Percentiles rank a stretch among this genome's conserved stretches.
These are phyloP conservation scores for Aegle marmelos DNA, from an alignment of 345 rosid species.

Conservation along the genomic window DNA sequence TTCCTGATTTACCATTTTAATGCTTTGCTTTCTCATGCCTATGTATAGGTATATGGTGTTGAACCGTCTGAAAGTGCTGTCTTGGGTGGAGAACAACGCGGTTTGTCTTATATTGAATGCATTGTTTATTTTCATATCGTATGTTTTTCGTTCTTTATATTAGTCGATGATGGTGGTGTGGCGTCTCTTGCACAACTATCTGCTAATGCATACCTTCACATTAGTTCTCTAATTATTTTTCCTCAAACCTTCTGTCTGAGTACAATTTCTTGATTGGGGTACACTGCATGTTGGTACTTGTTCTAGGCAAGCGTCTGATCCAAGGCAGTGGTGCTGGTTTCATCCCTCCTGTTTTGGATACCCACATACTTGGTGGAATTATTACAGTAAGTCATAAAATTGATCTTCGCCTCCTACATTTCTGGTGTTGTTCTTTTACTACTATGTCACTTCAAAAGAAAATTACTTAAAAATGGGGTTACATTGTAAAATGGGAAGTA, in stretches of 20 bases:
- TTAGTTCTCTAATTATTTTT: background rate
- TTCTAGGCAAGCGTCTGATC: conserved; percentile 49
- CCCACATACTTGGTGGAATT: conserved; percentile 47
- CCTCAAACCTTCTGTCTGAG: too few species aligned
- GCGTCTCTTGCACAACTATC: background rate
- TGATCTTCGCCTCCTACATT: background rate
- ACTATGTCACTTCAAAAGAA: background rate
- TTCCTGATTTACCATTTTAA: background rate
- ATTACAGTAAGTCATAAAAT: conserved; percentile 33
- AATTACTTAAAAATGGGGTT: background rate
- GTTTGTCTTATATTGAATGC: background rate
- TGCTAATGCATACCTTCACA: background rate
- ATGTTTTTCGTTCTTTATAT: background rate
- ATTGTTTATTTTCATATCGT: background rate
- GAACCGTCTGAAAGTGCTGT: conserved; percentile 49
- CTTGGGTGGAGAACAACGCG: conserved; percentile 37
- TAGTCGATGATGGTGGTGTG: too few species aligned
- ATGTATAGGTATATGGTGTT: conserved; percentile 36
- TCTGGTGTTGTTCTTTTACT: background rate
- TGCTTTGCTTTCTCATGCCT: background rate
- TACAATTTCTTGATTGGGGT: background rate
- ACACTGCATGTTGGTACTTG: background rate
- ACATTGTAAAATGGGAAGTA: background rate
- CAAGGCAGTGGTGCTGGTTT: conserved; percentile 62
- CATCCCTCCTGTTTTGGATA: conserved; percentile 40